phyloP scores from a whole-genome alignment of 805 yeast genomes.

The Saccharomycopsis microspora region DNA sequence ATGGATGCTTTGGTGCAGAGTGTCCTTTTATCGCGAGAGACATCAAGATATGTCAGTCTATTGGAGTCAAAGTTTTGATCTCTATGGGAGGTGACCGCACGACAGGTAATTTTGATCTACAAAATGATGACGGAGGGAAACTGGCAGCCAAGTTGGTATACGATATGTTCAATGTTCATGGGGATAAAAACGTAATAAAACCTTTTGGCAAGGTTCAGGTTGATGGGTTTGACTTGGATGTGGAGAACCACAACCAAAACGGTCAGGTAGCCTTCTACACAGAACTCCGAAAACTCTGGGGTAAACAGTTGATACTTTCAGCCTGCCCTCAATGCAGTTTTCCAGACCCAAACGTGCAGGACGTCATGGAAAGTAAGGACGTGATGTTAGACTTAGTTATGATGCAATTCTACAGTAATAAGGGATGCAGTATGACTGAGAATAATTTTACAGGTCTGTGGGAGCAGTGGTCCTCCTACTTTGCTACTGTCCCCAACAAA shows the following conservation, averaged over 20 bases:
- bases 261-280: conserved; percentile 41
- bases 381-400: conserved; percentile 46
- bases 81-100: conserved; percentile 70
- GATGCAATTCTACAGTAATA: conserved; percentile 57
- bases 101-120: conserved; percentile 67
- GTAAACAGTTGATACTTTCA: conserved; percentile 42
- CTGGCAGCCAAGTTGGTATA: conserved; percentile 47
- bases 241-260: conserved; percentile 23
- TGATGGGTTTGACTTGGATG: conserved; percentile 13
- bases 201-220: conserved; percentile 8
- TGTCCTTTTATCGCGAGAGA: conserved; percentile 45
- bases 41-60: conserved; percentile 60
- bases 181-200: conserved; percentile 24
- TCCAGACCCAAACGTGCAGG: conserved; percentile 39
- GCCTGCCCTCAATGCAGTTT: conserved; percentile 61
- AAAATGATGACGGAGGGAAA: conserved; percentile 66
- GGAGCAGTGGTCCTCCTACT: background rate
- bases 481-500: background rate
- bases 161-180: conserved; percentile 40
- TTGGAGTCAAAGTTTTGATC: conserved; percentile 65
- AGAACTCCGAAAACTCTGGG: conserved; percentile 21
- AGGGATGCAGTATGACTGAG: conserved; percentile 18
- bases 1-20: conserved; percentile 20
- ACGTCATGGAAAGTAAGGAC: conserved; percentile 29
- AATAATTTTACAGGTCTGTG: background rate